phyloP scores from a whole-genome alignment of 1,284 basidiomycete genomes.

The Rhizoctonia solani region DNA sequence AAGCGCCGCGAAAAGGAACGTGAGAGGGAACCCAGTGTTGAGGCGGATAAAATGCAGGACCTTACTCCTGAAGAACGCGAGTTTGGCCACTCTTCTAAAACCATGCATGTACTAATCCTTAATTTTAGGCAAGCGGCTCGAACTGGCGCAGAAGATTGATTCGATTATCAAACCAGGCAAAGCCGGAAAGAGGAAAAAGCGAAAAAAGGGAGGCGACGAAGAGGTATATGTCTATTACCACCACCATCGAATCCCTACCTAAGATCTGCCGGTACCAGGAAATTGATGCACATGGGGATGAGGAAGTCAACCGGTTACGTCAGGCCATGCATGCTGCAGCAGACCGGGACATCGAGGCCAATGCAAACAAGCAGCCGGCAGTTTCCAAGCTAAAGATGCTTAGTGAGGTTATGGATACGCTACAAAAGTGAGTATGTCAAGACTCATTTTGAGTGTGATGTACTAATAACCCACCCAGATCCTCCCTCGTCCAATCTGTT shows the following conservation, averaged over 20 bases:
- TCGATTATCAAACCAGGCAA: slow-evolving; percentile 83
- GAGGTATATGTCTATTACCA: slow-evolving; percentile 52
- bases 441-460: slow-evolving; percentile 3
- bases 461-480: slow-evolving; percentile 51
- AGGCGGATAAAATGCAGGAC: slow-evolving; percentile 44
- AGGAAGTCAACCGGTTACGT: slow-evolving; percentile 83
- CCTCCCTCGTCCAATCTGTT: slow-evolving; percentile 87
- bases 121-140: slow-evolving; percentile 60
- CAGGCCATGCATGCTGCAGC: slow-evolving; percentile 88
- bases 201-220: slow-evolving; percentile 68
- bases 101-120: slow-evolving; percentile 39
- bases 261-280: slow-evolving; percentile 47
- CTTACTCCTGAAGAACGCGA: slow-evolving; percentile 72
- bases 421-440: slow-evolving; percentile 78
- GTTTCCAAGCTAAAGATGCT: slow-evolving; percentile 84
- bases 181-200: slow-evolving; percentile 63
- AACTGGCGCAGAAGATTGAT: slow-evolving; percentile 75
- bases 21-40: slow-evolving; percentile 51
- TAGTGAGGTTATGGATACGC: slow-evolving; percentile 86
- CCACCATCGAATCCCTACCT: slow-evolving; percentile 40
- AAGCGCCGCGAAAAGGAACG: slow-evolving; percentile 53
- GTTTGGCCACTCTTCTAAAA: slow-evolving; percentile 41
- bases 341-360: slow-evolving; percentile 81
- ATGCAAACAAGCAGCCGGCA: slow-evolving; percentile 82
- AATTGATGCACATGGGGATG: slow-evolving; percentile 88